These are phyloP conservation scores for Cyanidiococcus yangmingshanensis DNA, from an alignment of 23 red algal species.

Conservation along the genomic window DNA sequence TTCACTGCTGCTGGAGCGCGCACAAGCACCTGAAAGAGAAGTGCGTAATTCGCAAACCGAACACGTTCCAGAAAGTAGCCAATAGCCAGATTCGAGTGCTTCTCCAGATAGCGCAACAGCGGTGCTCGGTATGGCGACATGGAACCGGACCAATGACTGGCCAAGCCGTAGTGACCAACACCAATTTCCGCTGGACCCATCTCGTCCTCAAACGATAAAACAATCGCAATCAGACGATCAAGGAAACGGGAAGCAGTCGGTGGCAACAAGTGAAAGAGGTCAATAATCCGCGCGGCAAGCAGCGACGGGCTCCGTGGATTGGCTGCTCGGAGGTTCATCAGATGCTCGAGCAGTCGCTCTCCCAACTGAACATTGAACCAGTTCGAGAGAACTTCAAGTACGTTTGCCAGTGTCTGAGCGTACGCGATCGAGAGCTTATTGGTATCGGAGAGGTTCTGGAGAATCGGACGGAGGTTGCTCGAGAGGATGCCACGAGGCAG, in stretches of 20 bases:
- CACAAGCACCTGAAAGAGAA: conserved; percentile 64
- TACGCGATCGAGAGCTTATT: conserved; percentile 65
- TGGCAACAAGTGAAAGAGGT: conserved; percentile 75
- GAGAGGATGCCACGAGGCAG: conserved; percentile 59
- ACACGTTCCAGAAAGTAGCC: conserved; percentile 49
- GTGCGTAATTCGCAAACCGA: conserved; percentile 25
- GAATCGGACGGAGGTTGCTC: conserved; percentile 74
- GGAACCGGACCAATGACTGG: conserved; percentile 35
- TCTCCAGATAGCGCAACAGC: conserved; percentile 61
- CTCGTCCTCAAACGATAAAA: conserved; percentile 55
- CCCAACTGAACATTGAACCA: conserved; percentile 93
- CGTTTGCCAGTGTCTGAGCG: conserved; percentile 48
- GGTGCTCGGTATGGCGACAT: conserved; percentile 81
- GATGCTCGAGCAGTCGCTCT: conserved; percentile 89
- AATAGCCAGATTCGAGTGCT: conserved; percentile 36
- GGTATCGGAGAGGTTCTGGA: conserved; percentile 63
- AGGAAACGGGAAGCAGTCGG: conserved; percentile 37
- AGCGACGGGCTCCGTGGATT: conserved; percentile 35
- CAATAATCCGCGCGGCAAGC: conserved; percentile 64
- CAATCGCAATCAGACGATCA: conserved; percentile 45
- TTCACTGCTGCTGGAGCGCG: conserved; percentile 29
- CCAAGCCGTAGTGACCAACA: conserved; percentile 53
- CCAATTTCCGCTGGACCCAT: conserved; percentile 44
- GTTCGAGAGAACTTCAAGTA: conserved; percentile 68
- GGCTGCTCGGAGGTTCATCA: conserved; percentile 41